These are phyloP conservation scores for Cornus florida DNA, from an alignment of 148 eudicot genomes.

Conservation along the genomic window DNA sequence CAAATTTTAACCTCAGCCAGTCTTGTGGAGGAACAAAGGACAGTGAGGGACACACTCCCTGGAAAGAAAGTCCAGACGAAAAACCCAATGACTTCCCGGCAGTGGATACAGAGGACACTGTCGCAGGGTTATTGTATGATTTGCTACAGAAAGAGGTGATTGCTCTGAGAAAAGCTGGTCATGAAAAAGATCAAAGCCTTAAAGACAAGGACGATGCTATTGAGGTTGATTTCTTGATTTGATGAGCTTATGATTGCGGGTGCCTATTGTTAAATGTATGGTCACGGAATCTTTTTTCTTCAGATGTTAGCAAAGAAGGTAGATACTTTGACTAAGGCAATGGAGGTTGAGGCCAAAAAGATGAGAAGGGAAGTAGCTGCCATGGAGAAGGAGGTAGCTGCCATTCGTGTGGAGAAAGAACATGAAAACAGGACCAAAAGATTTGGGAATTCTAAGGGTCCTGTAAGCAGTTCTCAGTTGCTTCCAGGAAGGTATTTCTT, in stretches of 20 bases:
- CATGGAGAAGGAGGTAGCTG: conserved; percentile 96
- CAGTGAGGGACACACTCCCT: conserved; percentile 38
- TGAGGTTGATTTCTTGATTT: conserved; percentile 47
- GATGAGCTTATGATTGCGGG: neutral
- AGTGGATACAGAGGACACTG: conserved; percentile 64
- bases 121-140: conserved; percentile 78
- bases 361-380: conserved; percentile 98
- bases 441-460: conserved; percentile 57
- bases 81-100: conserved; percentile 56
- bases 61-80: conserved; percentile 61
- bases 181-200: conserved; percentile 94
- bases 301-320: conserved; percentile 96
- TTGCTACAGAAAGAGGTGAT: conserved; percentile 86
- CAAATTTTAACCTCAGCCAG: conserved; percentile 46
- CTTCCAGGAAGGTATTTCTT: conserved; percentile 78
- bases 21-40: conserved; percentile 61
- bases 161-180: conserved; percentile 78
- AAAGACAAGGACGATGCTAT: conserved; percentile 98
- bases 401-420: conserved; percentile 86
- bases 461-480: conserved; percentile 63
- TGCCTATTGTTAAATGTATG: neutral
- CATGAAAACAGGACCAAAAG: conserved; percentile 78
- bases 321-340: conserved; percentile 87
- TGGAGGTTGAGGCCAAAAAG: conserved; percentile 98
- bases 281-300: conserved; percentile 9